Evolutionary conservation across 176 grass and related monocot species (phyloP).

Genomic region (Oryza glumipatula): DNA sequence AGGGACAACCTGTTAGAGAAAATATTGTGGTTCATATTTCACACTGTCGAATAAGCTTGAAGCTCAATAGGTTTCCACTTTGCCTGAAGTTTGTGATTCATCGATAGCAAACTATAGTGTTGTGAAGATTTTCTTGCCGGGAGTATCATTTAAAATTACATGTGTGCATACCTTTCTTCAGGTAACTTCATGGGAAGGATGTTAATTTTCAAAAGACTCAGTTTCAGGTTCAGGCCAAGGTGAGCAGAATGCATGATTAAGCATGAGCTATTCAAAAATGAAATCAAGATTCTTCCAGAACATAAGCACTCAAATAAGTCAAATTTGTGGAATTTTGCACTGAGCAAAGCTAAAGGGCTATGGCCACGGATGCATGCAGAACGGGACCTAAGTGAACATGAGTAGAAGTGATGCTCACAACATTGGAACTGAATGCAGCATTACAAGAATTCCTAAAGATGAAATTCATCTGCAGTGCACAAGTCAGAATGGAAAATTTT

Average conservation of each 20-base stretch:
- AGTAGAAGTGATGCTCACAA: neutral
- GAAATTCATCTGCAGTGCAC: neutral
- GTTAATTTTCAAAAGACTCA: neutral
- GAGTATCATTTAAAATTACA: neutral
- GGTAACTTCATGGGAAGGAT: neutral
- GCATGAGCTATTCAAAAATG: conserved; percentile 10
- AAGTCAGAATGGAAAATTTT: neutral
- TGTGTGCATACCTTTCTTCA: neutral
- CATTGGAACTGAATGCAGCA: neutral
- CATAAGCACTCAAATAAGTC: conserved; percentile 13
- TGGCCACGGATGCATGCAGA: conserved; percentile 15
- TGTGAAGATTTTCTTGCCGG: neutral
- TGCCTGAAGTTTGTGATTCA: neutral
- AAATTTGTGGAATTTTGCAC: conserved; percentile 4
- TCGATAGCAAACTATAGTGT: neutral
- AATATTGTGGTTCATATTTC: too few relatives aligned
- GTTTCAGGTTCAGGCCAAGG: neutral
- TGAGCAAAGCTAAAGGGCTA: conserved; percentile 6
- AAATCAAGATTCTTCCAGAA: neutral
- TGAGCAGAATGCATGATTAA: neutral
- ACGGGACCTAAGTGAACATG: conserved; percentile 11
- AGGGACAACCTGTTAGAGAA: too few relatives aligned
- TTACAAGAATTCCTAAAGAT: neutral
- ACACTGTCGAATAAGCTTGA: too few relatives aligned
- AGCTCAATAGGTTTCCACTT: neutral